Conservation (phyloP, 2,329 filamentous ascomycete species). For the Fusarium agapanthi region DNA sequence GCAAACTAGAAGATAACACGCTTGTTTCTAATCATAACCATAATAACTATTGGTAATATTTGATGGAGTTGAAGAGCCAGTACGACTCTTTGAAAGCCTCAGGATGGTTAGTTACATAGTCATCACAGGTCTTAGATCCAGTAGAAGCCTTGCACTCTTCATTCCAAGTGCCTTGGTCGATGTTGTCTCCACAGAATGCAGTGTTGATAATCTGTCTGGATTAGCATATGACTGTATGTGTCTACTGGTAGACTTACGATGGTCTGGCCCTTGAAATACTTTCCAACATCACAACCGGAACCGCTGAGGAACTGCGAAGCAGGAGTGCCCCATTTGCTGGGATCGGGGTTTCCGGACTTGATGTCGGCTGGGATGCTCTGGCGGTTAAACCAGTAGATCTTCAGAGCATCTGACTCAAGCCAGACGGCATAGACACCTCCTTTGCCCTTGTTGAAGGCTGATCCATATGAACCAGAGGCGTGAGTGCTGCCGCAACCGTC, state of each 20-base stretch:
- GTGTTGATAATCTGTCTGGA: conserved; percentile 65
- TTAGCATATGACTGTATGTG: background rate
- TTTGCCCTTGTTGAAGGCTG: conserved; percentile 45
- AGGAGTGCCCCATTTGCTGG: conserved; percentile 70
- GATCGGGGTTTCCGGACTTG: conserved; percentile 64
- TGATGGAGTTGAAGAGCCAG: conserved; percentile 13
- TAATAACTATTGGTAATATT: background rate
- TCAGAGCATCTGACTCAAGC: conserved; percentile 73
- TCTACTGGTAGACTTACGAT: background rate
- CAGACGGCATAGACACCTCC: conserved; percentile 75
- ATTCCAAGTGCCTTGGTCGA: conserved; percentile 22
- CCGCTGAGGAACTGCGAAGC: conserved; percentile 69
- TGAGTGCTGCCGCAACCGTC: conserved; percentile 13
- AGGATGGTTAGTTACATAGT: conserved; percentile 75
- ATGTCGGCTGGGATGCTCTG: conserved; percentile 68
- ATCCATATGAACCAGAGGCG: background rate
- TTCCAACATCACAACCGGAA: conserved; percentile 72
- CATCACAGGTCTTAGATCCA: conserved; percentile 66
- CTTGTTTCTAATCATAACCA: no score
- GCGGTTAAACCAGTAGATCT: conserved; percentile 79
- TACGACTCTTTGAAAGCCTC: conserved; percentile 18
- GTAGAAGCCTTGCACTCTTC: conserved; percentile 18
- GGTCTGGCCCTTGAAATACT: conserved; percentile 61
- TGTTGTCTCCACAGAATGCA: conserved; percentile 75
- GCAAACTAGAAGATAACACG: rapidly evolving